These are phyloP conservation scores for Larix kaempferi DNA, from an alignment of 75 land plant species.

Conservation along the genomic window DNA sequence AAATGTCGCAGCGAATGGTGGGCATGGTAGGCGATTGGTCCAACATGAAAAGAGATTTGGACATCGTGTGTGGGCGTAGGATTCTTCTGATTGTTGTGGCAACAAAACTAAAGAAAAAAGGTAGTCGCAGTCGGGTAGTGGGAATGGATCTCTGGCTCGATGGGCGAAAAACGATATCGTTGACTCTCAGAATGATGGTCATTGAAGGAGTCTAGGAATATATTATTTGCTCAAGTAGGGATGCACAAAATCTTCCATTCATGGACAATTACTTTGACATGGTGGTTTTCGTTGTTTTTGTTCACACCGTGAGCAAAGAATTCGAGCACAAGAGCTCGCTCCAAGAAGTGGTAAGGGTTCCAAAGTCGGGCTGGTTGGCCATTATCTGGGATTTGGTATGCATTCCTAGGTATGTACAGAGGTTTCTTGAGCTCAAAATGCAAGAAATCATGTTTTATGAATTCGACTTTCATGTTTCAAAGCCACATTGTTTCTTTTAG, in stretches of 20 bases:
- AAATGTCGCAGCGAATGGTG: slow-evolving; percentile 57
- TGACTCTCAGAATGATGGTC: too few species aligned
- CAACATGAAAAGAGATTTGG: slow-evolving; percentile 42
- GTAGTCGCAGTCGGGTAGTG: slow-evolving; percentile 50
- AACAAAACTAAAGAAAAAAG: slow-evolving; percentile 50
- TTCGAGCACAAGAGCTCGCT: slow-evolving; percentile 20
- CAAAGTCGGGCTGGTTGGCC: slow-evolving; percentile 49
- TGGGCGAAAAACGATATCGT: too few species aligned
- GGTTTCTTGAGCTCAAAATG: slow-evolving; percentile 48
- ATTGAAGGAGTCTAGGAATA: too few species aligned
- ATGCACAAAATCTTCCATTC: too few species aligned
- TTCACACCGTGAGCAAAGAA: slow-evolving; percentile 33
- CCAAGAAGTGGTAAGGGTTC: slow-evolving; percentile 55
- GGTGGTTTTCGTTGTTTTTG: slow-evolving; percentile 37
- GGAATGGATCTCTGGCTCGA: too few species aligned
- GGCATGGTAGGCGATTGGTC: slow-evolving; percentile 51
- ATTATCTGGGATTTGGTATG: slow-evolving; percentile 58
- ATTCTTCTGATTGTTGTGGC: slow-evolving; percentile 65
- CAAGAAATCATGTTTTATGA: slow-evolving; percentile 60
- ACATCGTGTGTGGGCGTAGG: slow-evolving; percentile 76
- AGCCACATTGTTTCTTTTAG: slow-evolving; percentile 63
- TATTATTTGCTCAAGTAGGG: too few species aligned
- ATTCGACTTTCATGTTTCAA: slow-evolving; percentile 49
- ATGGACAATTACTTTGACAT: slow-evolving; percentile 49
- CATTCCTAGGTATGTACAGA: slow-evolving; percentile 50